These are phyloP conservation scores for Yamadazyma diospyri DNA, from an alignment of 1,139 yeast species.

Conservation along the genomic window DNA sequence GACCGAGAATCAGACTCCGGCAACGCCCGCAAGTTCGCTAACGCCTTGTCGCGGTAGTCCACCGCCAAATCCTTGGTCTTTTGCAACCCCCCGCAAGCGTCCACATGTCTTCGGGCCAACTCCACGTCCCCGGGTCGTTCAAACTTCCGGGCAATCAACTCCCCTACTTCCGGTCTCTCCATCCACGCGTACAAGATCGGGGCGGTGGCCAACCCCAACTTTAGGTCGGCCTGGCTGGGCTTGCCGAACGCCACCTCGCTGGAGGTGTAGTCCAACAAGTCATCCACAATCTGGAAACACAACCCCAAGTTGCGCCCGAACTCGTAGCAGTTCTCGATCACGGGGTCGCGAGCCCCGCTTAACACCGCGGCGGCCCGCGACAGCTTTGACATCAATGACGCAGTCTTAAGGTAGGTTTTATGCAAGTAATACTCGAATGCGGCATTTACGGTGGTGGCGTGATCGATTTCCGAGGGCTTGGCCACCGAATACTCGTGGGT, in stretches of 20 bases:
- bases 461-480: conserved; percentile 44
- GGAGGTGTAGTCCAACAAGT: conserved; percentile 89
- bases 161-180: conserved; percentile 79
- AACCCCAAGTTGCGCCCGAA: conserved; percentile 92
- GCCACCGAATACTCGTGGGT: conserved; percentile 59
- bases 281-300: conserved; percentile 95
- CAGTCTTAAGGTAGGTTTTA: conserved; percentile 93
- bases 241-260: conserved; percentile 82
- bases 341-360: conserved; percentile 72
- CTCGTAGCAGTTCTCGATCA: conserved; percentile 81
- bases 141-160: conserved; percentile 79
- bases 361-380: conserved; percentile 91
- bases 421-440: conserved; percentile 94
- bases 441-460: conserved; percentile 70
- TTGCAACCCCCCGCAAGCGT: conserved; percentile 67
- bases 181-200: conserved; percentile 96
- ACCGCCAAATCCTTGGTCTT: conserved; percentile 77
- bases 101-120: conserved; percentile 70
- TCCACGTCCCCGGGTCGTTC: conserved; percentile 79
- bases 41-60: conserved; percentile 72
- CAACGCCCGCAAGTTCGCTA: conserved; percentile 62
- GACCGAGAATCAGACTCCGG: conserved; percentile 90
- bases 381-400: conserved; percentile 91
- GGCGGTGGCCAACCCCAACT: conserved; percentile 94
- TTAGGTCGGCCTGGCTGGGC: conserved; percentile 93